Evolutionary conservation across 31 red algal species (phyloP), one percentile per base, ranked within the genome.

Genomic region (Porphyra umbilicalis): DNA sequence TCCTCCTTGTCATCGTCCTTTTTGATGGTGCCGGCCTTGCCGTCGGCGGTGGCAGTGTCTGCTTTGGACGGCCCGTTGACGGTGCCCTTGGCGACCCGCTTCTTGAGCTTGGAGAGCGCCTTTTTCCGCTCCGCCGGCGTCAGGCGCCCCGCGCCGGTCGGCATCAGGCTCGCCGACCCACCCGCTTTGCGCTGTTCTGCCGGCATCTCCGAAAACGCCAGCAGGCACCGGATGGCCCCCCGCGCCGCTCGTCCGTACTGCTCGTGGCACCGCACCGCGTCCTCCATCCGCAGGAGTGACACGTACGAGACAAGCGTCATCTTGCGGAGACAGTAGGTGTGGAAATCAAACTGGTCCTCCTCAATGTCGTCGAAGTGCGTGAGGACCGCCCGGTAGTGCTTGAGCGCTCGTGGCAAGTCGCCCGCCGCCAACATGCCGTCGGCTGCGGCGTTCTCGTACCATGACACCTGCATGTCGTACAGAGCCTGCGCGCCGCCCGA

Each of bases 331-430:
- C 94, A 99, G 83, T 96, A 96, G 0, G 91, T 92, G 71, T 99
- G 94, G 77, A 96, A 99, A 39, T 96, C 94, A 82, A 96, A 96
- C 79, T 99, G 94, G 44, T 99, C 97, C 78, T 96, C 97, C n/a
- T 87, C 75, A 77, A 99, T 93, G 77, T 99, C 97, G 18, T 84
- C 88, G 87, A 99, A 99, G 79, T 99, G 94, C 33, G 92, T 83
- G 32, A 90, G 68, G 8, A 99, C 97, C 2, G 97, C 97, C 14
- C 77, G 92, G 68, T 88, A 96, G 77, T 90, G 84, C 76, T 99
- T 96, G 68, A 99, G 85, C 35, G 97, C 97, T 36, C 82, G 85
- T 9, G 89, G 37, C 6, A 93, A 33, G 34, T 93, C 87, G 29
- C 87, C 87, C 9, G 83, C 75, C 34, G 91, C 79, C 39, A 90